Evolutionary conservation across 805 yeast species (phyloP).

Genomic region (Hemisphaericaspora nanyangensis): DNA sequence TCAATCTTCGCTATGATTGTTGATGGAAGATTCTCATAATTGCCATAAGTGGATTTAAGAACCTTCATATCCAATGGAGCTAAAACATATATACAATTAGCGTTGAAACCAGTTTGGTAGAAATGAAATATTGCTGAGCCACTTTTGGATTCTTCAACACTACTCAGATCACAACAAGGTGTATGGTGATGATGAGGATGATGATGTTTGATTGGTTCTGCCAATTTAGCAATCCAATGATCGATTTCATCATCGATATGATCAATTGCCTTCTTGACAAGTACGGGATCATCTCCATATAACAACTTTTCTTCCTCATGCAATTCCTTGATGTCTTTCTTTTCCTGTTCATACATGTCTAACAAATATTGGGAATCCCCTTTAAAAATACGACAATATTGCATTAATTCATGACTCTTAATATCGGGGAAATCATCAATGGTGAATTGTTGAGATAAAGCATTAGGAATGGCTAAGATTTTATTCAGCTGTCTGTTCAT

Average conservation of each 20-base stretch:
- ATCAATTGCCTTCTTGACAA: constrained; percentile 50
- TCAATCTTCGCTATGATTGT: constrained; percentile 60
- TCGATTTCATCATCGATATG: constrained; percentile 49
- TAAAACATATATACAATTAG: constrained; percentile 59
- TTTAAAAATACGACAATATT: constrained; percentile 64
- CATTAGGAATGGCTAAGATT: constrained; percentile 48
- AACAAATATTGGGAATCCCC: constrained; percentile 56
- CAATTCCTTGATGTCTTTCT: constrained; percentile 46
- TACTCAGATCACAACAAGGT: neutral
- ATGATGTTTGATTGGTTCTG: neutral
- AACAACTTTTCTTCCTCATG: constrained; percentile 54
- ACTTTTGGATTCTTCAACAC: neutral
- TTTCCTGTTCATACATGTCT: constrained; percentile 58
- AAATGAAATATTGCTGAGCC: constrained; percentile 50
- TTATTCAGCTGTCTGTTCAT: constrained; percentile 48
- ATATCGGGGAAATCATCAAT: constrained; percentile 53
- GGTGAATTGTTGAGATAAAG: constrained; percentile 26
- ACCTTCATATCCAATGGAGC: constrained; percentile 80
- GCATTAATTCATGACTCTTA: constrained; percentile 13
- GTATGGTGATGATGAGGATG: neutral
- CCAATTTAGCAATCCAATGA: constrained; percentile 26
- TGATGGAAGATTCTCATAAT: constrained; percentile 66
- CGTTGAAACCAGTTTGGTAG: constrained; percentile 73
- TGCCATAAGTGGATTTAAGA: constrained; percentile 55
- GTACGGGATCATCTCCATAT: constrained; percentile 54